phyloP scores from a whole-genome alignment of 2,329 filamentous ascomycete genomes.

The Acephala macrosclerotiorum region DNA sequence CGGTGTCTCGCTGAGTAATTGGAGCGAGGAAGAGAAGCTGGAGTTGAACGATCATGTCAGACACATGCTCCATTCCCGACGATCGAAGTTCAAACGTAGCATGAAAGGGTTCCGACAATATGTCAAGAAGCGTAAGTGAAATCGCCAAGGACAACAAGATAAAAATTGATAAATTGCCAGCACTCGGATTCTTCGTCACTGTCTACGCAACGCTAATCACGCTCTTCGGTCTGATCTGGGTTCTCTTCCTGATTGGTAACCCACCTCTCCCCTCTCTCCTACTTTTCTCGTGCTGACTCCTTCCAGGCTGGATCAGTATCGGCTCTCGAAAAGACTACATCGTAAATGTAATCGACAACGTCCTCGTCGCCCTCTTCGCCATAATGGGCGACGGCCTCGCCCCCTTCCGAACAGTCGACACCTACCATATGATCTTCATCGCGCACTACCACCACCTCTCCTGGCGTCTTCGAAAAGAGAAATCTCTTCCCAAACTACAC shows the following conservation, averaged over 20 bases:
- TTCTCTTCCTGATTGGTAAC: constrained; percentile 83
- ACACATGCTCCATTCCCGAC: constrained; percentile 84
- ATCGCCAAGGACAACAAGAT: constrained; percentile 10
- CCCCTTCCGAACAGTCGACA: constrained; percentile 81
- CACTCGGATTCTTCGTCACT: constrained; percentile 84
- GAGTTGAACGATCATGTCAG: constrained; percentile 85
- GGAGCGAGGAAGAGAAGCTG: constrained; percentile 76
- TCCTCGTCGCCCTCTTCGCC: constrained; percentile 74
- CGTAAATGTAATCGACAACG: constrained; percentile 74
- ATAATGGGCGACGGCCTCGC: constrained; percentile 75
- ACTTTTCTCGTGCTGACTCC: not conserved
- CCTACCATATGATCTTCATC: constrained; percentile 78
- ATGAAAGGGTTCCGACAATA: constrained; percentile 86
- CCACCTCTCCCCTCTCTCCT: not conserved
- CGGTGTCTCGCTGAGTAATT: constrained; percentile 74
- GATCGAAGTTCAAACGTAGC: constrained; percentile 79
- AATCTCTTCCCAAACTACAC: constrained; percentile 61
- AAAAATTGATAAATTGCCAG: constrained; percentile 44
- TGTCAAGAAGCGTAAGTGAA: constrained; percentile 67
- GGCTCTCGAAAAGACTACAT: constrained; percentile 74
- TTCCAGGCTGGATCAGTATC: constrained; percentile 75
- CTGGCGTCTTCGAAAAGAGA: constrained; percentile 64
- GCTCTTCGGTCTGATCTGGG: constrained; percentile 85
- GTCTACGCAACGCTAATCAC: constrained; percentile 85
- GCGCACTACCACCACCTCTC: constrained; percentile 70